Base-by-base conservation (phyloP, 1,284 basidiomycete species). In the Waitea zeae region DNA sequence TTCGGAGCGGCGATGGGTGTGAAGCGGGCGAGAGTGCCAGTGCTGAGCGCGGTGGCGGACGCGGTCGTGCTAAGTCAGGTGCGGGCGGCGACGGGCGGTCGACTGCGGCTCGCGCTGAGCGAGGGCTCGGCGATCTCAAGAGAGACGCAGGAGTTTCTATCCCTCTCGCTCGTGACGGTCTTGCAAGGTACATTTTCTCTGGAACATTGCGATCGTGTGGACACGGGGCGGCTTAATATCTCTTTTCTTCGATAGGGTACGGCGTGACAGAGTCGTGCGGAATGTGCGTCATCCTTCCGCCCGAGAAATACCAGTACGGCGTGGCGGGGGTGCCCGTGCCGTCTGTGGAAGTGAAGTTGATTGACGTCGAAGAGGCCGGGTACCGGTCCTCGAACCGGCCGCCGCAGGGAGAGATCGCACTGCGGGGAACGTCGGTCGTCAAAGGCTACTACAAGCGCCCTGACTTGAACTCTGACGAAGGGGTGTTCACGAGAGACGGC, bases 231-330 rank as follows among this genome's bases (percentile, higher is more conserved):
- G n/a, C n/a, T n/a, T 35, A 7, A 20, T 33, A n/a, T 14, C 17
- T 7, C 19, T 24, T 13, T 34, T 9, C 15, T n/a, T 28, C 30
- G 30, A 3, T 48, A 88, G 84, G 83, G 35, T 93, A 95, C 51
- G 90, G 92, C 32, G 77, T 95, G 70, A 96, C 92, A 17, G 92
- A 95, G 53, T 81, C 84, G 3, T 83, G 83, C 47, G 82, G 80
- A 34, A 86, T 88, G 80, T 82, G 77, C 47, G n/a, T n/a, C n/a
- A n/a, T n/a, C n/a, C 57, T 86, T 17, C 78, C 81, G 11, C 90
- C 90, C 5, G 80, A 81, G 46, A 64, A 79, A 46, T 72, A 82
- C 65, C 67, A 67, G 38, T 81, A 72, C 50, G 73, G 75, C 13
- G 52, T 66, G 3, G 86, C 88, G 31, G 92, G 92, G 28, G 64